These are phyloP conservation scores for Lactifluus piperatus DNA, from an alignment of 768 basidiomycete genomes.

Conservation along the genomic window DNA sequence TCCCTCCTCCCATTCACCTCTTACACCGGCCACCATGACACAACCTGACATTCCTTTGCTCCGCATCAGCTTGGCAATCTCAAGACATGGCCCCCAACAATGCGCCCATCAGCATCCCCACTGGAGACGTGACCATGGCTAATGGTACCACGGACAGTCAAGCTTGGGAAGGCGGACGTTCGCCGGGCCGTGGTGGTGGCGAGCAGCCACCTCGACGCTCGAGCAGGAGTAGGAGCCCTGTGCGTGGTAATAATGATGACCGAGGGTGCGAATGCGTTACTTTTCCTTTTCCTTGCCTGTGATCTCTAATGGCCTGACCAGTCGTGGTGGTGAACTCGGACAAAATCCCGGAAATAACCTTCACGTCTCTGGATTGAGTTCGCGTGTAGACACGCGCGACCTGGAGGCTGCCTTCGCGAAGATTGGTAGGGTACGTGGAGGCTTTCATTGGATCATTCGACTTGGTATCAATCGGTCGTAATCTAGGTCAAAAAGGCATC, in stretches of 20 bases:
- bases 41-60: conserved; percentile 37
- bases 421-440: conserved; percentile 63
- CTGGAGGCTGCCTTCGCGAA: conserved; percentile 86
- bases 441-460: neutral
- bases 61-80: conserved; percentile 67
- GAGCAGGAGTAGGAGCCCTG: conserved; percentile 76
- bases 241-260: conserved; percentile 35
- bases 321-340: conserved; percentile 26
- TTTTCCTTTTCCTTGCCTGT: neutral
- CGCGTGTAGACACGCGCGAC: conserved; percentile 68
- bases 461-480: neutral
- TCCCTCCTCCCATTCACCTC: conserved; percentile 19
- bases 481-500: conserved; percentile 52
- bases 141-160: conserved; percentile 46
- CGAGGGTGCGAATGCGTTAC: conserved; percentile 40
- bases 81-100: conserved; percentile 65
- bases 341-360: conserved; percentile 59
- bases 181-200: conserved; percentile 34
- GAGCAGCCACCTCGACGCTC: conserved; percentile 53
- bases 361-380: conserved; percentile 51
- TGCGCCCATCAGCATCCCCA: conserved; percentile 62
- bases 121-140: conserved; percentile 36
- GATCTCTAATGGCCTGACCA: neutral
- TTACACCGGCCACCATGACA: conserved; percentile 23
- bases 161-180: conserved; percentile 45